A percentile compares a stretch with the other conserved stretches of the same genome.
Evolutionary conservation across 345 rosid species (phyloP).

Genomic region (Eucalyptus melliodora): DNA sequence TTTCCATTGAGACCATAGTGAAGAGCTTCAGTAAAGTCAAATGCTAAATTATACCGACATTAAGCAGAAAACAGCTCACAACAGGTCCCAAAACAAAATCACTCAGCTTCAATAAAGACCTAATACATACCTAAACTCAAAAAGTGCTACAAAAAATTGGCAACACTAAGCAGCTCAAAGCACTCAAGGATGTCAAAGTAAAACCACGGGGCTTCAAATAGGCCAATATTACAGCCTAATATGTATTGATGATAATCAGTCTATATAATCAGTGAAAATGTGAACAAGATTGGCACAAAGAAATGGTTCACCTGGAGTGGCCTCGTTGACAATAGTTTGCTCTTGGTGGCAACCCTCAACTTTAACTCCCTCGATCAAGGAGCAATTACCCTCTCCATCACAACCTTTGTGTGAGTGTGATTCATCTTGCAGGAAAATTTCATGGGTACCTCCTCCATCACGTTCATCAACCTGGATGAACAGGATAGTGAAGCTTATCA

Average conservation of each 20-base stretch:
- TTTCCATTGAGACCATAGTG: not conserved
- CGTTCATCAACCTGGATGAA: slow-evolving; percentile 4
- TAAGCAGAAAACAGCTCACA: not conserved
- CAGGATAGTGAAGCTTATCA: not conserved
- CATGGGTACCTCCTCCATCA: not conserved
- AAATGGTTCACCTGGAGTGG: not conserved
- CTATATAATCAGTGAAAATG: not conserved
- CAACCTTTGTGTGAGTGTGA: not conserved
- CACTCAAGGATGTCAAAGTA: not conserved
- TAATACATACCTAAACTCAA: not conserved
- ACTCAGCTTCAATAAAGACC: not conserved
- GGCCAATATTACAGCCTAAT: not conserved
- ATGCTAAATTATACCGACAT: not conserved
- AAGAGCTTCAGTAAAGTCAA: not conserved
- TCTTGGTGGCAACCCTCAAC: not conserved
- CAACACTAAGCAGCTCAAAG: not conserved
- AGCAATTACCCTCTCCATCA: not conserved
- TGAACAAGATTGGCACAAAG: not conserved
- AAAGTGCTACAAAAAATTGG: not conserved
- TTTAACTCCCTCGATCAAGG: not conserved
- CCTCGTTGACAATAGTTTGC: not conserved
- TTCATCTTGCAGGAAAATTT: slow-evolving; percentile 12
- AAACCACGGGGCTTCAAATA: not conserved
- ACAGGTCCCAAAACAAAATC: not conserved
- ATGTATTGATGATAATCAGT: not conserved